Evolutionary conservation across 2,329 filamentous ascomycete genomes (phyloP), one percentile per base, ranked within the genome.

Genomic region (Botrytis galanthina): DNA sequence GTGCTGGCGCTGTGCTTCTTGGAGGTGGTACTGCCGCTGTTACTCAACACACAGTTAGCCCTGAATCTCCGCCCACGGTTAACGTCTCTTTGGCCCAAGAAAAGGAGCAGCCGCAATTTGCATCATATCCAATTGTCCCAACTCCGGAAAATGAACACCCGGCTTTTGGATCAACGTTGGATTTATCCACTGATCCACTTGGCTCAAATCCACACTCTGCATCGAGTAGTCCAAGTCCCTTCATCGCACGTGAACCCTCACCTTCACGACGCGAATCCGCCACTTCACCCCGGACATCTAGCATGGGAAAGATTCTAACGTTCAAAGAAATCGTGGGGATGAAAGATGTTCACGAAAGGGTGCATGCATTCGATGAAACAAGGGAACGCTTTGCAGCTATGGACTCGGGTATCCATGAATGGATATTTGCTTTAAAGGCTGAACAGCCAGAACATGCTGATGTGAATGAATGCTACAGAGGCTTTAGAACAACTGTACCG

Each of bases 241-340:
- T 75, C 14, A 61, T 69, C 37, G 54, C 74, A 32, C 74, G 72
- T 37, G 76, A 74, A 39, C 64, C 73, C 14, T 60, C 51, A 18
- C 70, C 75, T 2, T 76, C 77, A 16, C 75, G 77, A 46, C 63
- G 74, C 16, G 63, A 44, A 26, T 75, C 77, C 7, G 69, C 76
- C 12, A 62, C 72, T 10, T 57, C 54, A 22, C 64, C 42, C 5
- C 74, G 71, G 63, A 44, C 59, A n/a, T 62, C 73, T 7, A 59
- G 73, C 20, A 51, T 54, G 26, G 48, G 57, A 18, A 77, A 73
- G 42, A 72, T 80, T 26, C 54, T 79, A 7, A 70, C 74, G 18
- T 95, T 97, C 82, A 89, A 90, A 69, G 92, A 97, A 73, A 97
- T 98, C 75, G 86, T 94, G 78, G 89, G 88, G 14, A 86, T 96